These are phyloP conservation scores for Peribolospora baueri DNA, from an alignment of 768 basidiomycete genomes.

Conservation along the genomic window DNA sequence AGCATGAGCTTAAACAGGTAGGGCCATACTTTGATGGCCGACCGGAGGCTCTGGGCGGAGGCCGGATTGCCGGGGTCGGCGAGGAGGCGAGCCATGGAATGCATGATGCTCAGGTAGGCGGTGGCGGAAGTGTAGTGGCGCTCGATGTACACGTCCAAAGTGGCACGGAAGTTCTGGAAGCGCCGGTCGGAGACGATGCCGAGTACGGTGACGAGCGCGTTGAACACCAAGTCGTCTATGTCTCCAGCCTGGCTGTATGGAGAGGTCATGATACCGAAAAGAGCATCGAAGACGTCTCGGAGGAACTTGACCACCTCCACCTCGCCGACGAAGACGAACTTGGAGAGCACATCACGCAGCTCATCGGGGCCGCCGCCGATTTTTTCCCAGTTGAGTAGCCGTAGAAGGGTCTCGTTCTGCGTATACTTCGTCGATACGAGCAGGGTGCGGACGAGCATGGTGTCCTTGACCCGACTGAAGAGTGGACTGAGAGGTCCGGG, in stretches of 20 bases:
- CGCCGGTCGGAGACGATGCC: conserved; percentile 80
- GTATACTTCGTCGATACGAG: conserved; percentile 81
- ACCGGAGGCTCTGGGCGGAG: conserved; percentile 51
- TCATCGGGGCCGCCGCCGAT: conserved; percentile 34
- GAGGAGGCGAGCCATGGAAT: conserved; percentile 63
- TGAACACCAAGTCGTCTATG: conserved; percentile 67
- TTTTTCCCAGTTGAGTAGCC: conserved; percentile 54
- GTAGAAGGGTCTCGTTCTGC: conserved; percentile 62
- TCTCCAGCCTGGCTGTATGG: conserved; percentile 45
- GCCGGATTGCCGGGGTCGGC: conserved; percentile 45
- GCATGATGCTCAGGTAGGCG: conserved; percentile 62
- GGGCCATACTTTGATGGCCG: conserved; percentile 87
- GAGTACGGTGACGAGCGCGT: conserved; percentile 69
- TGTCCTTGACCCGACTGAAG: conserved; percentile 49
- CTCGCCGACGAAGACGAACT: conserved; percentile 80
- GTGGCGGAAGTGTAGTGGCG: conserved; percentile 56
- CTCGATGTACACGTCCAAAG: conserved; percentile 60
- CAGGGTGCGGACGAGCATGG: conserved; percentile 46
- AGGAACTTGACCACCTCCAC: conserved; percentile 30
- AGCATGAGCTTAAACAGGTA: conserved; percentile 88
- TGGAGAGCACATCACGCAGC: conserved; percentile 45
- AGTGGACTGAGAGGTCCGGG: conserved; percentile 30
- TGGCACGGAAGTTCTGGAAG: conserved; percentile 83
- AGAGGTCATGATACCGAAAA: conserved; percentile 70
- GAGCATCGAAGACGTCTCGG: conserved; percentile 59